Evolutionary conservation across 2,329 filamentous ascomycete genomes (phyloP).

Genomic region (Aspergillus viridinutans): DNA sequence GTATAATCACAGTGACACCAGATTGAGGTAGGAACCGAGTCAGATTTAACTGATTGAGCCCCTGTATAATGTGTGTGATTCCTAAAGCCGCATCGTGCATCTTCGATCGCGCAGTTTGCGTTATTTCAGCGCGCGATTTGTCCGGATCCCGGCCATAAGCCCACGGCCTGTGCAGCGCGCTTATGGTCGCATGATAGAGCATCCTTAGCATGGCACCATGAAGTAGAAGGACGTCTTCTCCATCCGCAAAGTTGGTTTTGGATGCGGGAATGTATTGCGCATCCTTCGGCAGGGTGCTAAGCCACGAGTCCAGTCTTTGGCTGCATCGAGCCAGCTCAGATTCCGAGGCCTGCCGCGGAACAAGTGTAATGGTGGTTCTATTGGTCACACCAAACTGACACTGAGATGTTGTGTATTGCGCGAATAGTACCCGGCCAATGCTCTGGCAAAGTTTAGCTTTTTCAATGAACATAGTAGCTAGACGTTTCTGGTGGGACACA

Average conservation of each 20-base stretch:
- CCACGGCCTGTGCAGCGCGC: conserved; percentile 79
- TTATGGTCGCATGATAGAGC: conserved; percentile 87
- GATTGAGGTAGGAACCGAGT: conserved; percentile 77
- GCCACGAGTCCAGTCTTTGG: conserved; percentile 70
- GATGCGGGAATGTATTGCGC: conserved; percentile 64
- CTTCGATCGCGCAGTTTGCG: conserved; percentile 68
- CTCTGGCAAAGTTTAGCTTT: conserved; percentile 83
- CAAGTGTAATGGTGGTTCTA: conserved; percentile 72
- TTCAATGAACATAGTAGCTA: conserved; percentile 80
- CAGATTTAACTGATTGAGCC: conserved; percentile 65
- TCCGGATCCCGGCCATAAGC: conserved; percentile 60
- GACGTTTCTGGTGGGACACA: conserved; percentile 64
- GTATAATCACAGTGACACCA: conserved; percentile 78
- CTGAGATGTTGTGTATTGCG: conserved; percentile 82
- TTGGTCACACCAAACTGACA: conserved; percentile 65
- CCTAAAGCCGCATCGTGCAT: conserved; percentile 77
- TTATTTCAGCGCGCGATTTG: conserved; percentile 51
- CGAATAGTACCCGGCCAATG: conserved; percentile 77
- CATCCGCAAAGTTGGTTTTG: conserved; percentile 53
- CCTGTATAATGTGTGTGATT: conserved; percentile 73
- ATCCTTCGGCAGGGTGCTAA: conserved; percentile 61
- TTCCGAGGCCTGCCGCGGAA: conserved; percentile 75
- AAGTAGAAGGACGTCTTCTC: conserved; percentile 51
- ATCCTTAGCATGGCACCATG: conserved; percentile 83
- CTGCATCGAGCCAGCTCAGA: conserved; percentile 74